phyloP scores from a whole-genome alignment of 2,329 filamentous ascomycete genomes.

The Setomelanomma holmii region DNA sequence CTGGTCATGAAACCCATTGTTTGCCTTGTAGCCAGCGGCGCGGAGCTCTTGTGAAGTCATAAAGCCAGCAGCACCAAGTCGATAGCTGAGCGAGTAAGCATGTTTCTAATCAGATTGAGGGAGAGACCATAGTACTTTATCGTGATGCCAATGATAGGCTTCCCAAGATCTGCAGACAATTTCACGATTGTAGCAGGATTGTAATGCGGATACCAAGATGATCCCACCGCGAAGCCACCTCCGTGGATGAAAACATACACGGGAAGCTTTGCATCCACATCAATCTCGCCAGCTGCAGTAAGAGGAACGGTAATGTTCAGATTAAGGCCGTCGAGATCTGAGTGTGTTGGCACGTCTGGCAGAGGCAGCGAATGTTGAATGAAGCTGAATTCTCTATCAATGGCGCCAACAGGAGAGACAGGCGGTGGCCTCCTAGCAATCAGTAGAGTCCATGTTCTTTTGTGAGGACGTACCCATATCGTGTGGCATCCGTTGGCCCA shows the following conservation, averaged over 20 bases:
- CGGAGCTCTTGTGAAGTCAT: slow-evolving; percentile 58
- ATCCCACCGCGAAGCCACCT: slow-evolving; percentile 58
- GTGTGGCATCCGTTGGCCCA: slow-evolving; percentile 40
- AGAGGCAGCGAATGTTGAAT: slow-evolving; percentile 58
- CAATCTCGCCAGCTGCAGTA: slow-evolving; percentile 23
- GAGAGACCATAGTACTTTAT: slow-evolving; percentile 45
- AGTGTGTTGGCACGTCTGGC: slow-evolving; percentile 47
- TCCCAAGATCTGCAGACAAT: slow-evolving; percentile 51
- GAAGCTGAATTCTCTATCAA: slow-evolving; percentile 56
- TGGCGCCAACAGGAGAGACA: slow-evolving; percentile 50
- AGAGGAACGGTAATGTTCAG: slow-evolving; percentile 59
- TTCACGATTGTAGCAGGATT: slow-evolving; percentile 56
- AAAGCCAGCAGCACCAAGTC: slow-evolving; percentile 40
- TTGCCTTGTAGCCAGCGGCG: slow-evolving; percentile 49
- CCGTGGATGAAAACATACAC: slow-evolving; percentile 63
- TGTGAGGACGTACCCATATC: slow-evolving; percentile 40
- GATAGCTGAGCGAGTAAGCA: slow-evolving; percentile 34
- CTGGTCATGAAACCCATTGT: slow-evolving; percentile 47
- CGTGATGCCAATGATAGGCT: slow-evolving; percentile 55
- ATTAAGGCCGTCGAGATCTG: slow-evolving; percentile 60
- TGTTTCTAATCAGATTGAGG: not conserved
- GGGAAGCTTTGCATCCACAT: slow-evolving; percentile 49
- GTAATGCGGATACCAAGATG: slow-evolving; percentile 62
- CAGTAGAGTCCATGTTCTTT: not conserved
- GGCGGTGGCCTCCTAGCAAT: slow-evolving; percentile 35